A percentile compares a stretch with the other conserved stretches of the same genome.
These are phyloP conservation scores for Micractinium conductrix DNA, from an alignment of 139 green algal genomes.

Conservation along the genomic window DNA sequence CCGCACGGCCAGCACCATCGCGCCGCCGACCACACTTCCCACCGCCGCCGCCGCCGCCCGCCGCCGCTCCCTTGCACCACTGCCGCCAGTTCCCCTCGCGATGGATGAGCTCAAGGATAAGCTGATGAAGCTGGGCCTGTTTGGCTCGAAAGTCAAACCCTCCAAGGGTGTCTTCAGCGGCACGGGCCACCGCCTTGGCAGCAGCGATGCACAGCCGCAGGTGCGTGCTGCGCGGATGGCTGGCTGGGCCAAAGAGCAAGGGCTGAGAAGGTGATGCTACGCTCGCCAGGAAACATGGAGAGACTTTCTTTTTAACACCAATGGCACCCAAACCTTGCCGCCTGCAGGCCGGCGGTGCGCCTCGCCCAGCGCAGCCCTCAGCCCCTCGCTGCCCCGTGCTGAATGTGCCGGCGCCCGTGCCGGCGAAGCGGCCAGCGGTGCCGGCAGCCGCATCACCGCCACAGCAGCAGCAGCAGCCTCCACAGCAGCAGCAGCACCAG, in stretches of 20 bases:
- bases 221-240: no score
- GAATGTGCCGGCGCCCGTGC: neutral
- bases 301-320: no score
- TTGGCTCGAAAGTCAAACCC: neutral
- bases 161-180: conserved; percentile 38
- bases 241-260: no score
- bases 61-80: no score
- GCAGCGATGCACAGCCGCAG: no score
- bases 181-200: conserved; percentile 36
- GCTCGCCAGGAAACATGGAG: no score
- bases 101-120: conserved; percentile 43
- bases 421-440: neutral
- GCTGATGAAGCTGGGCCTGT: conserved; percentile 29
- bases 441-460: neutral
- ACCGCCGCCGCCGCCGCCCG: no score
- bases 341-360: neutral
- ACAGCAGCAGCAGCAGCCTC: neutral
- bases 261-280: no score
- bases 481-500: neutral
- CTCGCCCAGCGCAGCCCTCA: neutral
- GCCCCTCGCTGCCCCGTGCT: neutral
- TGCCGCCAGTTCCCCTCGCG: no score
- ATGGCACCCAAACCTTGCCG: no score
- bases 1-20: no score
- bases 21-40: no score